Base-by-base conservation (phyloP, 257 asterid genomes). In the Nicotiana tabacum region DNA sequence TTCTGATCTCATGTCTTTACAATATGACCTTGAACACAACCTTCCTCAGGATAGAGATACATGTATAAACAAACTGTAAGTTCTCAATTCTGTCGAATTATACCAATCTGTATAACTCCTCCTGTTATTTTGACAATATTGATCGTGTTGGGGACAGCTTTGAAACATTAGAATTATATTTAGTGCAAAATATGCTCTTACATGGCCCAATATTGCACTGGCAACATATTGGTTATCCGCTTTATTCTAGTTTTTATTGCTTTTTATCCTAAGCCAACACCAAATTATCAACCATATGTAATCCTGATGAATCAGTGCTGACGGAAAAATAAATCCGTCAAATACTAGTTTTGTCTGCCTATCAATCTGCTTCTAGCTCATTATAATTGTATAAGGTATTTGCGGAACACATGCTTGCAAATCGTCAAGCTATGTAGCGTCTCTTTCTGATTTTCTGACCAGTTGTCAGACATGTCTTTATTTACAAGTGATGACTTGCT, bases 31-130 rank as follows among this genome's bases (percentile, higher is more conserved):
- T n/a, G 99, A 96, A 81, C 91, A 96, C 85, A 89, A 97, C 87
- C 98, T 96, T 77, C 99, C 99, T 0, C 97, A 90, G 81, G 99
- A 96, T 89, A 92, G 99, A 90, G 90, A 91, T 89, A 91, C 93
- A 90, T 93, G 97, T 78, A 92, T 96, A 84, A 96, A 94, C 82
- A 97, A 96, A 84, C 88, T 96, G 99, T 96, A 85, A 90, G 99
- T 92, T 83, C 43, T 39, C 13, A 60, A 51, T 6, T 76, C 17
- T 29, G 9, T 66, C 15, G 13, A 48, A 9, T 76, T 81, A 53
- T 72, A 4, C 80, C 64, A 7, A 43, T 76, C 16, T 29, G 29
- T 76, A 27, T 58, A 15, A 4, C 27, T 74, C 15, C 27, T 48
- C 43, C 16, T 53, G 6, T 39, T 51, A 29, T 76, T 76, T 39